Percentiles rank a stretch among this genome's conserved stretches.
phyloP scores from a whole-genome alignment of 495 filamentous ascomycete species.

The Thermothielavioides terrestris region DNA sequence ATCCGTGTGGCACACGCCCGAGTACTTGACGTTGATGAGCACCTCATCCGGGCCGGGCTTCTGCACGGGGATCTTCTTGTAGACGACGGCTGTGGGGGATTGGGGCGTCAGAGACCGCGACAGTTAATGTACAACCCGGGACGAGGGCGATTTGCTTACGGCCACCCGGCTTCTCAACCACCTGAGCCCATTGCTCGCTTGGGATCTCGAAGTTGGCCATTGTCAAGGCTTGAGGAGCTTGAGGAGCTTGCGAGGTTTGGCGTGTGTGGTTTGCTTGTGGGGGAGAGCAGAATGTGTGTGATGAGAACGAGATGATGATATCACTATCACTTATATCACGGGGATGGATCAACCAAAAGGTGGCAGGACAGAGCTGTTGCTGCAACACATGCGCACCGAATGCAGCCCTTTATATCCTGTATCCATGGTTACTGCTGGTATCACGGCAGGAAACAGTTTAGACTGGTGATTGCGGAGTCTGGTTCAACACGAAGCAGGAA shows the following conservation, averaged over 20 bases:
- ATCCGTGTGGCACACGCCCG: slow-evolving; percentile 89
- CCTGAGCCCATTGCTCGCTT: slow-evolving; percentile 76
- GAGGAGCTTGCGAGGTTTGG: neutral
- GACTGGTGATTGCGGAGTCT: neutral
- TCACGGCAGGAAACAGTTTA: neutral
- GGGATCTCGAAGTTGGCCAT: slow-evolving; percentile 46
- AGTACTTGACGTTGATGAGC: slow-evolving; percentile 84
- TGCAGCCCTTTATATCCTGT: neutral
- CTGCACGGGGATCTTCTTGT: slow-evolving; percentile 75
- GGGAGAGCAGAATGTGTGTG: neutral
- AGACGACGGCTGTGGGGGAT: slow-evolving; percentile 45
- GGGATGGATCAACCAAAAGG: too few relatives aligned
- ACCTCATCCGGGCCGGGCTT: slow-evolving; percentile 80
- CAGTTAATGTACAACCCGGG: neutral
- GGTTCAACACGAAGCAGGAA: neutral
- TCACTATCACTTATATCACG: too few relatives aligned
- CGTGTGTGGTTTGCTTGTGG: neutral
- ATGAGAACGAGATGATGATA: neutral
- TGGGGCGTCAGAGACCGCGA: neutral
- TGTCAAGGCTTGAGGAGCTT: too few relatives aligned
- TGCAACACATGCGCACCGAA: neutral
- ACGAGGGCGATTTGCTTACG: slow-evolving; percentile 33
- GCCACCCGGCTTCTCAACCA: slow-evolving; percentile 68
- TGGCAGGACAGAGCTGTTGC: neutral
- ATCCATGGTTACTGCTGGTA: neutral